Percentiles rank a stretch among this genome's conserved stretches.
phyloP scores from a whole-genome alignment of 305 asterid genomes.

The Solanum aculeatissimum region DNA sequence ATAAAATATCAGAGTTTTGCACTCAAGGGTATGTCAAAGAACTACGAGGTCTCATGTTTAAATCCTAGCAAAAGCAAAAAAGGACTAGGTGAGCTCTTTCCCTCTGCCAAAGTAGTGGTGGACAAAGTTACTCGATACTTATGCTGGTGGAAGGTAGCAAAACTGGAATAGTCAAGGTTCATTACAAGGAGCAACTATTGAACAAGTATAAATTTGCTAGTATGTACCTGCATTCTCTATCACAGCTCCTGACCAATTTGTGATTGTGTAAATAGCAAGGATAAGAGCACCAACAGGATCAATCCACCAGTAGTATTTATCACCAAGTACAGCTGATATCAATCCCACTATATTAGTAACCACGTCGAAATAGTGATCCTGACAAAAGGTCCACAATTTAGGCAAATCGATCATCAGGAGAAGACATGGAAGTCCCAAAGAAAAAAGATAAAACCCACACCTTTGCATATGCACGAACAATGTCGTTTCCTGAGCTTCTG shows the following conservation, averaged over 20 bases:
- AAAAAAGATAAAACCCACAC: conserved; percentile 12
- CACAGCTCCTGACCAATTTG: conserved; percentile 63
- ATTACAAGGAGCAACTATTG: not conserved
- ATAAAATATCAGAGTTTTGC: not conserved
- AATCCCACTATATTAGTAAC: conserved; percentile 65
- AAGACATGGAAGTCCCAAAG: not conserved
- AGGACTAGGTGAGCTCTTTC: not conserved
- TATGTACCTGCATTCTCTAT: conserved; percentile 69
- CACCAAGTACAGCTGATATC: conserved; percentile 65
- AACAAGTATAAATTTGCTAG: not conserved
- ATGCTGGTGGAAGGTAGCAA: not conserved
- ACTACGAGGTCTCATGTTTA: not conserved
- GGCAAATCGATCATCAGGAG: not conserved
- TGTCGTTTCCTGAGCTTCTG: conserved; percentile 60
- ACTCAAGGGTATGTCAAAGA: not conserved
- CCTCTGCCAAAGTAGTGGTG: not conserved
- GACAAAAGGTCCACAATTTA: conserved; percentile 4
- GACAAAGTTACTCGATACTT: not conserved
- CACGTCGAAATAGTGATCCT: conserved; percentile 84
- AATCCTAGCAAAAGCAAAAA: not conserved
- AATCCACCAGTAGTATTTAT: conserved; percentile 67
- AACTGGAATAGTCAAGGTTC: not conserved
- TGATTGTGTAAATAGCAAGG: conserved; percentile 66
- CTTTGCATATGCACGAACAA: conserved; percentile 90
- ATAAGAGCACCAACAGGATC: conserved; percentile 67